Evolutionary conservation across 2,329 filamentous ascomycete genomes (phyloP).

Genomic region (Ceratocystis alfenasii): DNA sequence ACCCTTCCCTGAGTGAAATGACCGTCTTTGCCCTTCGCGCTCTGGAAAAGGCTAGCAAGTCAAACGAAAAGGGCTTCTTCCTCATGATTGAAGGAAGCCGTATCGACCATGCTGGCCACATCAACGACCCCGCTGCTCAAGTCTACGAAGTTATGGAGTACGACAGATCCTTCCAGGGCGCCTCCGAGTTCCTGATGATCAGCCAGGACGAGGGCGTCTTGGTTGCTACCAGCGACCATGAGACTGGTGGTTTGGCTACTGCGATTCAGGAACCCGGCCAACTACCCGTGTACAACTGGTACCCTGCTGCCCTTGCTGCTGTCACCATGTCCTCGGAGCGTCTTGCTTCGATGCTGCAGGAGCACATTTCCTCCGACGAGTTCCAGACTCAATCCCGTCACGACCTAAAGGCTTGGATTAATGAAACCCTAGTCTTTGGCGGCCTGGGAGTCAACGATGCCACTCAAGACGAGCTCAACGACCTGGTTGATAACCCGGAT

Average conservation of each 20-base stretch:
- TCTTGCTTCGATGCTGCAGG: slow-evolving; percentile 49
- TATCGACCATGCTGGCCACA: slow-evolving; percentile 88
- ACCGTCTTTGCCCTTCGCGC: slow-evolving; percentile 66
- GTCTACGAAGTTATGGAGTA: slow-evolving; percentile 92
- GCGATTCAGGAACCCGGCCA: slow-evolving; percentile 54
- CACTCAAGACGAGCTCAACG: slow-evolving; percentile 55
- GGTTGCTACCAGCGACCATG: slow-evolving; percentile 87
- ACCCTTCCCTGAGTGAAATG: slow-evolving; percentile 89
- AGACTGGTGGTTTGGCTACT: slow-evolving; percentile 78
- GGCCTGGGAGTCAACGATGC: slow-evolving; percentile 69
- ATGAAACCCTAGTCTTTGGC: slow-evolving; percentile 51
- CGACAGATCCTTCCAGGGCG: slow-evolving; percentile 70
- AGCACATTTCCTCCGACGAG: slow-evolving; percentile 39
- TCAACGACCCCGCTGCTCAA: slow-evolving; percentile 72
- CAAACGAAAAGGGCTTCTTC: slow-evolving; percentile 89
- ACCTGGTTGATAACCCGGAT: slow-evolving; percentile 47
- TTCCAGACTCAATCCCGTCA: slow-evolving; percentile 27
- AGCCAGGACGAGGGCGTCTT: slow-evolving; percentile 65
- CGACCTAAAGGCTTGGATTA: slow-evolving; percentile 52
- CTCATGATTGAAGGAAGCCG: slow-evolving; percentile 95
- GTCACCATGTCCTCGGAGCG: slow-evolving; percentile 69
- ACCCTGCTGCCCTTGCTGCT: slow-evolving; percentile 61
- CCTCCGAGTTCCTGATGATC: slow-evolving; percentile 71
- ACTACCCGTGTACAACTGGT: slow-evolving; percentile 58
- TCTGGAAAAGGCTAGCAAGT: slow-evolving; percentile 66